Base-by-base conservation (phyloP, 2,329 filamentous ascomycete species). In the Xylaria multiplex region DNA sequence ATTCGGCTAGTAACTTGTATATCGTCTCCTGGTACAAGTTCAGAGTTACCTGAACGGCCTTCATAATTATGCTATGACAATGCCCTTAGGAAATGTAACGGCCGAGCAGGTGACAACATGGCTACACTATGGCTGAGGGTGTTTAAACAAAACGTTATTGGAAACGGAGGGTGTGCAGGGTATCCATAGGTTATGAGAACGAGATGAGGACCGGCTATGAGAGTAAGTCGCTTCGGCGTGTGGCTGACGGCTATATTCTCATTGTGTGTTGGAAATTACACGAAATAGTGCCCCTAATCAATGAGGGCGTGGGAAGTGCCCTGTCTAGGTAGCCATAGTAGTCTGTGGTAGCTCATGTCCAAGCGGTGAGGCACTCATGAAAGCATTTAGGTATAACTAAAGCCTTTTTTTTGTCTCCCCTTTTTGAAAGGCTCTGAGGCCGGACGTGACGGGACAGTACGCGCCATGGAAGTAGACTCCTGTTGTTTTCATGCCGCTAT, bases 161-260 rank as follows among this genome's bases (percentile, higher is more conserved):
- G 19, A 13, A 60, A 43, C 4, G 40, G 27, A 62, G 54, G n/a
- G 32, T 59, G 55, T 59, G 45, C 24, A 46, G 30, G 49, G 5
- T 19, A 42, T 22, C 3, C 37, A 27, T 24, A 14, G 37, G 32
- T 24, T 43, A 16, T 27, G 53, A 37, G n/a, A 24, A 45, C 27
- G 50, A 55, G 27, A 40, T 22, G 3, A 40, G 24, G 50, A 60
- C 42, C 43, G 32, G 50, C 16, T 59, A 37, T 46, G 46, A 37
- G 14, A 7, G 8, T 49, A 45, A 63, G 32, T 11, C 8, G 13
- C 24, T 59, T 37, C 24, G 22, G 48, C 24, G 42, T 63, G 43
- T 4, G 14, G 35, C 43, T 50, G 40, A 49, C 49, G 37, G 16
- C 32, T 27, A 45, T 56, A 56, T n/a, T 50, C 22, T 46, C n/a